Percentiles rank a stretch among this genome's conserved stretches.
Conservation (phyloP, 2,329 filamentous ascomycete genomes). For the Epichloe scottii region DNA sequence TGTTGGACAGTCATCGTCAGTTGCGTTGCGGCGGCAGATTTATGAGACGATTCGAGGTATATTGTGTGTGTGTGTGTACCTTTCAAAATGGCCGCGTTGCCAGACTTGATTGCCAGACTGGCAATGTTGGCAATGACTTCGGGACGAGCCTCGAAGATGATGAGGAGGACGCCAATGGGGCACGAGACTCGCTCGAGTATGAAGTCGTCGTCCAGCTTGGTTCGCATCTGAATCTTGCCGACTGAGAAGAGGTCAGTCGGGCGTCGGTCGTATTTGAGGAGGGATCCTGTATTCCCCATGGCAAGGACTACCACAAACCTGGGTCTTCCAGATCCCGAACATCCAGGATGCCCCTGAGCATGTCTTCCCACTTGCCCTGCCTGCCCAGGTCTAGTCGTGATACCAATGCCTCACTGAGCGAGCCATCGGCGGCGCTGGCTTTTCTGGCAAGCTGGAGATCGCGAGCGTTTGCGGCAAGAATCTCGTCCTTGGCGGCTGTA, state of each 20-base stretch:
- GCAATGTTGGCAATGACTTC: slow-evolving; percentile 99
- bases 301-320: slow-evolving; percentile 38
- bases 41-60: too few species aligned
- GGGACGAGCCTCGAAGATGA: slow-evolving; percentile 95
- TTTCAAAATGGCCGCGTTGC: slow-evolving; percentile 93
- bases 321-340: slow-evolving; percentile 78
- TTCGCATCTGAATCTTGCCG: slow-evolving; percentile 72
- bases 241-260: slow-evolving; percentile 34
- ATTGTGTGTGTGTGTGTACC: slow-evolving; percentile 27
- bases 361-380: slow-evolving; percentile 91
- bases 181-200: slow-evolving; percentile 79
- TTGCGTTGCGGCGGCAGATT: too few species aligned
- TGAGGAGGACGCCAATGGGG: slow-evolving; percentile 92
- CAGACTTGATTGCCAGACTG: slow-evolving; percentile 89
- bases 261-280: too few species aligned
- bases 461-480: slow-evolving; percentile 74
- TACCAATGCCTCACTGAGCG: slow-evolving; percentile 69
- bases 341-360: slow-evolving; percentile 89
- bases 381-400: slow-evolving; percentile 79
- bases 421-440: slow-evolving; percentile 57
- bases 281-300: not conserved
- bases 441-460: slow-evolving; percentile 66
- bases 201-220: slow-evolving; percentile 74
- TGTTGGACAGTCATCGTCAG: not conserved
- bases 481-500: slow-evolving; percentile 52